Base-by-base conservation (phyloP, 805 yeast genomes). In the Candida insectalens region DNA sequence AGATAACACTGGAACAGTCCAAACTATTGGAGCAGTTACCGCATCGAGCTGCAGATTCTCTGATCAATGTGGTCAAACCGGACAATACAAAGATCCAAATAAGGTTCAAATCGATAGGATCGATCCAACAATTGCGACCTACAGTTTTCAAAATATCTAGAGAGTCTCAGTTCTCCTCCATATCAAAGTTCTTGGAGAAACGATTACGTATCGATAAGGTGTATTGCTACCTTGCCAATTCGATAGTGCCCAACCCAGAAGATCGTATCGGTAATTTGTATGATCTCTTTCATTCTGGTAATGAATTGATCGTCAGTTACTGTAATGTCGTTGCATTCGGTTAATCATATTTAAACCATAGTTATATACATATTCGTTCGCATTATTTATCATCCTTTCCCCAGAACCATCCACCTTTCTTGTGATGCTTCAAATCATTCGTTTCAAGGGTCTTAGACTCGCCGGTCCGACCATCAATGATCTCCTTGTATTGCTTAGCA, bases 61-160 rank as follows among this genome's bases (percentile, higher is more conserved):
- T 47, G 10, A 42, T 50, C 3, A 30, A 32, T 4, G 43, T 41
- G 4, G 40, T 50, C 3, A 37, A 36, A 19, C 41, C 43, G 1
- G 33, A 42, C 7, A 35, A 25, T 6, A 25, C 32, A 10, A 68
- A 65, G 43, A 54, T 74, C 12, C 63, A 70, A 1, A 55, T 76
- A 6, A 51, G 83, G 23, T 71, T 78, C 45, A 71, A 67, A 39
- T 68, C 83, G 2, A 70, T 77, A 22, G 83, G 83, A 0, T 67
- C 80, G 1, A 38, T 52, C 6, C 62, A 74, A 0, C 67, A 69
- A 1, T 55, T 77, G 3, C 55, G 48, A 2, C 82, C 82, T 0
- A 55, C 61, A 3, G 59, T 69, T 1, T 74, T 69, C 46, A 66
- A 63, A 37, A 70, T 72, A 3, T 63, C 73, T 10, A 49, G 62